These are phyloP conservation scores for Thielaviopsis punctulata DNA, from an alignment of 2,329 filamentous ascomycete species.

Conservation along the genomic window DNA sequence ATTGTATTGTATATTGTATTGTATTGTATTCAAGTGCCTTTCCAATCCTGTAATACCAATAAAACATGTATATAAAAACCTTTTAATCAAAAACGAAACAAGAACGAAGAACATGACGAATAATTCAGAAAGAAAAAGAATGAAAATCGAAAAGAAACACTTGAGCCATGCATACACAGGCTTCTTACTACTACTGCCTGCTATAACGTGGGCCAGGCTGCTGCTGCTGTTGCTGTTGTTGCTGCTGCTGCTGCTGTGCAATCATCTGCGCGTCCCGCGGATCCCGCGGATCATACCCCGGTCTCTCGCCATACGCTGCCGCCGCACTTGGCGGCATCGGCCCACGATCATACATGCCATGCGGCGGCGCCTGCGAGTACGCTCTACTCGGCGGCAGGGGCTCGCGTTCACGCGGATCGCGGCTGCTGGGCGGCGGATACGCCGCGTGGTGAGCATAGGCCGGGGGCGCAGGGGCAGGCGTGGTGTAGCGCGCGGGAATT, in stretches of 20 bases:
- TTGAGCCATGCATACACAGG: neutral
- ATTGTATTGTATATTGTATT: too few species aligned
- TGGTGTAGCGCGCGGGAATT: neutral
- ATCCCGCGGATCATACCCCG: slow-evolving; percentile 20
- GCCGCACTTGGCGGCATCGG: slow-evolving; percentile 18
- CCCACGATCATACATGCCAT: slow-evolving; percentile 19
- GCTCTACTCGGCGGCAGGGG: slow-evolving; percentile 12
- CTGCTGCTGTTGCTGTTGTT: slow-evolving; percentile 12
- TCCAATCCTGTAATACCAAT: too few species aligned
- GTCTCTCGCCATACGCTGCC: slow-evolving; percentile 23
- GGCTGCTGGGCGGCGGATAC: neutral
- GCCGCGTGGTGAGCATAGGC: slow-evolving; percentile 2
- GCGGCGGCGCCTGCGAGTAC: slow-evolving; percentile 13
- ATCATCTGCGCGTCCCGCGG: slow-evolving; percentile 16
- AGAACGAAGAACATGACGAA: neutral
- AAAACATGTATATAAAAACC: neutral
- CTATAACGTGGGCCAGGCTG: slow-evolving; percentile 19
- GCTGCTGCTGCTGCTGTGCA: slow-evolving; percentile 14
- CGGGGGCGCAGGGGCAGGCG: neutral
- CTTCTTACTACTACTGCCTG: neutral
- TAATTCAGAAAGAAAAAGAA: neutral
- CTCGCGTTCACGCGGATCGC: slow-evolving; percentile 11
- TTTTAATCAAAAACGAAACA: neutral
- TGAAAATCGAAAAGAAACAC: neutral
- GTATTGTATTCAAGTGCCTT: too few species aligned